Base-by-base conservation (phyloP, 805 yeast genomes). In the Candida sphagnicola region DNA sequence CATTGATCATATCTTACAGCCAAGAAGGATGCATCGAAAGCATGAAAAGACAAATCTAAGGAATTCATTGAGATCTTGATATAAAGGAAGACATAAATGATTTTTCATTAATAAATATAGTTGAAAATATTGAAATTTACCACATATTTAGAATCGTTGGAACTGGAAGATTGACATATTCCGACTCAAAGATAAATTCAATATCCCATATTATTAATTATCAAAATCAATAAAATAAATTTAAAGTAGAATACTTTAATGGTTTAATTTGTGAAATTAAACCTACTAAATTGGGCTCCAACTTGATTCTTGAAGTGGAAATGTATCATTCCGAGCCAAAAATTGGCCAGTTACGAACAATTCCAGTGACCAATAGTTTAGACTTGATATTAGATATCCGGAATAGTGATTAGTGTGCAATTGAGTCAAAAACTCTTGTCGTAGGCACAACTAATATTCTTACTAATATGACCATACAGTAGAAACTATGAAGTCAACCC, bases 1-100 rank as follows among this genome's bases (percentile, higher is more conserved):
- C 35, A 33, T 33, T 33, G 35, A 33, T 33, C 35, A 33, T 33
- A 23, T 21, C 35, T 33, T 21, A 12, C 16, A 33, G 24, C 18
- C 28, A 23, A 33, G 16, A 33, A 33, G 35, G 35, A 16, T 13
- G 10, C 28, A n/a, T 19, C 15, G 5, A 4, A 23, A 33, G 14
- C 18, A 23, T 12, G 10, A 17, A 23, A 33, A 24, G 13, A 26
- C 29, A 26, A 26, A 12, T 26, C 29, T 26, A 26, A 5, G 13
- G 18, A 31, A 18, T 18, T 21, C 25, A 13, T 14, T 10, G 16
- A 17, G 18, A 16, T 13, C 10, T 10, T 31, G 8, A 13, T n/a
- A 18, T n/a, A 19, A 18, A 8, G 18, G 16, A 16, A 17, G 24
- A 33, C 23, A 33, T 33, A 16, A 33, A 33, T 23, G 35, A 23